These are phyloP conservation scores for Podila verticillata DNA, from an alignment of 192 early-diverging fungal genomes.

Conservation along the genomic window DNA sequence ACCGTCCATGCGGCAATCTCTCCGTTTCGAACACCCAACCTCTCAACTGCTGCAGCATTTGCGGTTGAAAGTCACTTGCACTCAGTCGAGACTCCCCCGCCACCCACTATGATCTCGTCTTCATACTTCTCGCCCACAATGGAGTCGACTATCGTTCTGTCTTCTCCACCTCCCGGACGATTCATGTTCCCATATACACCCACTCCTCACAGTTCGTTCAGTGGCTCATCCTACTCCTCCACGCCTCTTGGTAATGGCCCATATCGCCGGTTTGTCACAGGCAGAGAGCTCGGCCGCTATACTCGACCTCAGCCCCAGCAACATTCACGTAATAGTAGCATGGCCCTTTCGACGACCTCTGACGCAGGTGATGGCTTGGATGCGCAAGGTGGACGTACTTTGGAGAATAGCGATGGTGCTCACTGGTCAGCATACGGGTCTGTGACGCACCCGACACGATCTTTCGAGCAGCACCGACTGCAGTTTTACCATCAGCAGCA, in stretches of 20 bases:
- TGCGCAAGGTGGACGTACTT: not conserved
- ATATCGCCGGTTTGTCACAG: constrained; percentile 35
- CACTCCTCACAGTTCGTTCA: not conserved
- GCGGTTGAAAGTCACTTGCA: not conserved
- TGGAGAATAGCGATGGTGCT: constrained; percentile 1
- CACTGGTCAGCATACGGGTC: constrained; percentile 35
- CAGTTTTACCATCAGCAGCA: constrained; percentile 2
- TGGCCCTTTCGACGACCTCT: not conserved
- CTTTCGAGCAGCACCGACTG: constrained; percentile 20
- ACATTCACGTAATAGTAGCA: not conserved
- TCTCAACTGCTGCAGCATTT: not conserved
- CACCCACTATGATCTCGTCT: constrained; percentile 22
- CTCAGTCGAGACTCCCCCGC: not conserved
- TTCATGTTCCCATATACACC: not conserved
- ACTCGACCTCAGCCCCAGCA: not conserved
- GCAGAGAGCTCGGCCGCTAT: constrained; percentile 11
- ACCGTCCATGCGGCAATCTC: not conserved
- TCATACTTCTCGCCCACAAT: constrained; percentile 34
- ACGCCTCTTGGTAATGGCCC: constrained; percentile 7
- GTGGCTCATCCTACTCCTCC: not conserved
- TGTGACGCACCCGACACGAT: not conserved
- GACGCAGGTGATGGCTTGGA: not conserved
- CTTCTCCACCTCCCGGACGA: constrained; percentile 35
- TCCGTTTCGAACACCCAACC: not conserved
- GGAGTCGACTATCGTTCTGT: constrained; percentile 35